Evolutionary conservation across 305 asterid species (phyloP).

Genomic region (Lippia alba): DNA sequence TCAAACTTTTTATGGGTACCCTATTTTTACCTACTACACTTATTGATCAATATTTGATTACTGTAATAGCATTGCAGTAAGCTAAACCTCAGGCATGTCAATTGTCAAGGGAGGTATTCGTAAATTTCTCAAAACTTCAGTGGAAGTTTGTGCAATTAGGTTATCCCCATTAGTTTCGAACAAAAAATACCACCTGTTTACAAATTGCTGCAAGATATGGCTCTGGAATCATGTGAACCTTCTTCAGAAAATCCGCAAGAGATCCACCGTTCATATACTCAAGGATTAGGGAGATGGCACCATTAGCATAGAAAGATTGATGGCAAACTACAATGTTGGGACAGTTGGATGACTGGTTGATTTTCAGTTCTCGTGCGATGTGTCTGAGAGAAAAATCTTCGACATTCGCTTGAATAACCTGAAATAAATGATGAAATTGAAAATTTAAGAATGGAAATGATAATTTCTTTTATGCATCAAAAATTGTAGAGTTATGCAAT

Average conservation of each 20-base stretch:
- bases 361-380: conserved; percentile 94
- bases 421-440: no score
- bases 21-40: no score
- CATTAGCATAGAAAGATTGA: conserved; percentile 95
- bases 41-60: no score
- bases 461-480: no score
- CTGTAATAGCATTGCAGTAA: no score
- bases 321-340: conserved; percentile 86
- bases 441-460: not conserved
- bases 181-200: conserved; percentile 61
- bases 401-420: conserved; percentile 98
- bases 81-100: no score
- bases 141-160: no score
- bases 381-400: conserved; percentile 86
- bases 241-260: conserved; percentile 86
- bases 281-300: conserved; percentile 89
- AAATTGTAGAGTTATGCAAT: conserved; percentile 17
- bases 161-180: no score
- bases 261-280: conserved; percentile 99
- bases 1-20: no score
- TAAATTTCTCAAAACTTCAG: no score
- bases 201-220: conserved; percentile 91
- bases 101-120: no score
- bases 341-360: conserved; percentile 93
- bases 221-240: conserved; percentile 82